Evolutionary conservation across 1,284 basidiomycete genomes (phyloP), one percentile per base, ranked within the genome.

Genomic region (Ustilago curta): DNA sequence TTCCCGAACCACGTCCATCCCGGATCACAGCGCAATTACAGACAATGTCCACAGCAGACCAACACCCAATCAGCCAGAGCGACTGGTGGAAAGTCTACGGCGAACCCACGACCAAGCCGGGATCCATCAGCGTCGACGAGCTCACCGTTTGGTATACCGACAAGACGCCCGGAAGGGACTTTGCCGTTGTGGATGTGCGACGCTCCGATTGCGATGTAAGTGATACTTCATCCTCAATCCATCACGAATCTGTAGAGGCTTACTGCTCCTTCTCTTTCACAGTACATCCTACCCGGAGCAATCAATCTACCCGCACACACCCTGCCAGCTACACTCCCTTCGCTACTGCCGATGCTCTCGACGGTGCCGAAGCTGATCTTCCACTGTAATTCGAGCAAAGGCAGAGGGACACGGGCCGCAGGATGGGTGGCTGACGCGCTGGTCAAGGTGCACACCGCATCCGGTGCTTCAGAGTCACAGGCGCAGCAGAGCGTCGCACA

Each of bases 271-370:
- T 21, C n/a, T 27, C 40, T 21, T 48, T 16, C 14, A 23, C 56
- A 78, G 78, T 68, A 56, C 29, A 81, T 84, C 48, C 82, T 86
- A 32, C 76, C 71, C 3, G 80, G 77, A 12, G 85, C 85, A 0
- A 73, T 86, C 65, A 86, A 86, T 57, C 74, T 86, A 0, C 85
- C 85, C 3, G 83, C 85, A 0, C 85, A 86, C 29, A 81, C 85
- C 3, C 76, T 86, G 47, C 82, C 84, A 32, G 81, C 77, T 7
- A 78, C 83, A 0, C 60, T 85, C 9, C 75, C 80, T 0, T 66
- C 69, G 8, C 71, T 86, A 2, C 43, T 80, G 4, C 76, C 78
- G 9, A 50, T 84, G 23, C 70, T 86, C 14, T 73, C 77, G 1
- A 59, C 48, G 23, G 68, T 81, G n/a, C 83, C 84, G 8, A 61